These are phyloP conservation scores for Suillus spraguei DNA, from an alignment of 768 basidiomycete species.

Conservation along the genomic window DNA sequence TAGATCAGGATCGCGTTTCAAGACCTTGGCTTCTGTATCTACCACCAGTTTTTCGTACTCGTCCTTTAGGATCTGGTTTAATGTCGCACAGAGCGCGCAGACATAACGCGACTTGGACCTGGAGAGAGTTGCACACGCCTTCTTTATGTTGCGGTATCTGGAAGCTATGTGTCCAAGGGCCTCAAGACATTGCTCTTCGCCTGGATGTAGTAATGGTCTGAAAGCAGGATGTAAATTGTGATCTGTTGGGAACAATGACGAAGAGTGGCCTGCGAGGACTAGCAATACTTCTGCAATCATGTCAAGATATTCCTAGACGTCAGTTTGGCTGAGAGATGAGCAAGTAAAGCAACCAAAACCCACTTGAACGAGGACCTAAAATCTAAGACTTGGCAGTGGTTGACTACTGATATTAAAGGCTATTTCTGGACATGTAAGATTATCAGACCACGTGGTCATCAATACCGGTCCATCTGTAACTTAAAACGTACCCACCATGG, in stretches of 20 bases:
- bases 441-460: background rate
- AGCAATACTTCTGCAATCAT: constrained; percentile 93
- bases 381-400: background rate
- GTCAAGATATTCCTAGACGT: constrained; percentile 3
- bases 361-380: background rate
- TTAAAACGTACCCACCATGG: constrained; percentile 14
- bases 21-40: constrained; percentile 77
- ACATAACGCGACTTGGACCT: constrained; percentile 74
- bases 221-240: constrained; percentile 65
- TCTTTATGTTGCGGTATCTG: constrained; percentile 74
- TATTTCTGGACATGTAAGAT: background rate
- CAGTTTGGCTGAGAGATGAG: constrained; percentile 8
- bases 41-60: constrained; percentile 83
- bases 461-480: background rate
- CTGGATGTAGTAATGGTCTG: constrained; percentile 78
- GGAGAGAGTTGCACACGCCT: constrained; percentile 50
- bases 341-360: background rate
- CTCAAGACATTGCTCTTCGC: constrained; percentile 85
- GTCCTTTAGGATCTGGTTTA: constrained; percentile 71
- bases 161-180: constrained; percentile 73
- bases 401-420: background rate
- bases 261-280: constrained; percentile 84
- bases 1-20: constrained; percentile 71
- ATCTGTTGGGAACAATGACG: constrained; percentile 74
- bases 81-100: constrained; percentile 73